Base-by-base conservation (phyloP, 306 rosid species). In the Sicyos edulis region DNA sequence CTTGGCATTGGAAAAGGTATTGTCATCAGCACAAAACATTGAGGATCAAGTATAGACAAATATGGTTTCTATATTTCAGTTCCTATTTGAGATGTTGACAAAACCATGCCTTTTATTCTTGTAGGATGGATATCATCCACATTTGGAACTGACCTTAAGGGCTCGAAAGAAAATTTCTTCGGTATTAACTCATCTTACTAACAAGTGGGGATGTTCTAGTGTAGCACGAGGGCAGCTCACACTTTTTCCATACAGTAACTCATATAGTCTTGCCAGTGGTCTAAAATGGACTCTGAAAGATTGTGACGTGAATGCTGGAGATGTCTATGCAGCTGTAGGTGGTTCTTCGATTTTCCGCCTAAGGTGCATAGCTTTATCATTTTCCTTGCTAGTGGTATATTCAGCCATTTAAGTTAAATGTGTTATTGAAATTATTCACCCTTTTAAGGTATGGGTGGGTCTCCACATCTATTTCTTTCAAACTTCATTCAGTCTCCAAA, bases 361-460 rank as follows among this genome's bases (percentile, higher is more conserved):
- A 86, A 90, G 89, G 98, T 93, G 56, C 72, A 45, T 53, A 44
- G 13, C 22, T 20, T 47, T 45, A 22, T 67, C 72, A 49, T 47
- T 22, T 45, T 3, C 56, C 53, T 47, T 47, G 12, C 40, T 21
- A 45, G 14, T 20, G 40, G 21, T 44, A 45, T 20, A 67, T 67
- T 82, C 51, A 40, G 22, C 29, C 10, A 57, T 68, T 67, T 64
- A 12, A 50, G n/a, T 67, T 74, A 60, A 77, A 24, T 79, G 76
- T 66, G 66, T 86, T 63, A n/a, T 17, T 37, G 47, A 63, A 78
- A 79, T 76, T 42, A 32, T 60, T 79, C 45, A 78, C 71, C 20
- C 76, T 55, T 73, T 77, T 10, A 72, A 93, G 98, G 91, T 93
- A 88, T 77, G 98, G 96, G 60, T 93, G 98, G 97, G 83, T 86